These are phyloP conservation scores for Xylariales sp. DNA, from an alignment of 2,329 filamentous ascomycete genomes.

Conservation along the genomic window DNA sequence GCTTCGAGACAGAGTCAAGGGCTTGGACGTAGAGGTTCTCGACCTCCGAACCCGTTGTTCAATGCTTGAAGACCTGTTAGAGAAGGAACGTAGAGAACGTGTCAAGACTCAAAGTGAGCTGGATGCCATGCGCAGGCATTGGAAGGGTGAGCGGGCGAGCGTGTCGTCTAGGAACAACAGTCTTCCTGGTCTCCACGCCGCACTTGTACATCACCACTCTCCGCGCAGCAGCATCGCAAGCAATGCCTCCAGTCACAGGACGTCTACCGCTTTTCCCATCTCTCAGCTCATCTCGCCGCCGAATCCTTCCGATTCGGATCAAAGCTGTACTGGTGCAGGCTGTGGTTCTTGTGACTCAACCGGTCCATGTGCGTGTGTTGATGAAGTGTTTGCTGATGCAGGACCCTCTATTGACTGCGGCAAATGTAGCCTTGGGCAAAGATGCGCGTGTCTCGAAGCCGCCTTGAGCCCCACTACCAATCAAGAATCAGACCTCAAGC, in stretches of 20 bases:
- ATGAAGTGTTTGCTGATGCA: constrained; percentile 48
- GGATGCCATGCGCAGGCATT: constrained; percentile 21
- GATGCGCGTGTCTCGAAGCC: constrained; percentile 58
- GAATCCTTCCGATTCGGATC: constrained; percentile 30
- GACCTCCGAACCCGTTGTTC: constrained; percentile 59
- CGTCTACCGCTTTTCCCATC: constrained; percentile 48
- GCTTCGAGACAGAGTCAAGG: constrained; percentile 50
- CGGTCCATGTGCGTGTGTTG: constrained; percentile 54
- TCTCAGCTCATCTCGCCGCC: constrained; percentile 54
- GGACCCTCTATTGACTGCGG: constrained; percentile 54
- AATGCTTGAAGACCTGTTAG: constrained; percentile 59
- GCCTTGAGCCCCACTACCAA: constrained; percentile 30
- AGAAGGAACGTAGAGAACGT: constrained; percentile 49
- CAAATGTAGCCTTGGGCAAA: constrained; percentile 57
- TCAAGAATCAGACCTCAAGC: constrained; percentile 41
- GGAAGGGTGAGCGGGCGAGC: constrained; percentile 18
- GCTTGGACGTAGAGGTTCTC: constrained; percentile 62
- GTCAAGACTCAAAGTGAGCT: constrained; percentile 28
- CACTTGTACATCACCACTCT: constrained; percentile 20
- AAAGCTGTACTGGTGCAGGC: constrained; percentile 28
- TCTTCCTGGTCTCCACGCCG: constrained; percentile 16
- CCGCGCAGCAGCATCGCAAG: constrained; percentile 23
- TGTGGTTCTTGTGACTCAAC: constrained; percentile 54
- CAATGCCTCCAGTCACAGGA: constrained; percentile 20
- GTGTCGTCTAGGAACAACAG: constrained; percentile 23